These are phyloP conservation scores for Leccinum arenicola DNA, from an alignment of 768 basidiomycete genomes.

Conservation along the genomic window DNA sequence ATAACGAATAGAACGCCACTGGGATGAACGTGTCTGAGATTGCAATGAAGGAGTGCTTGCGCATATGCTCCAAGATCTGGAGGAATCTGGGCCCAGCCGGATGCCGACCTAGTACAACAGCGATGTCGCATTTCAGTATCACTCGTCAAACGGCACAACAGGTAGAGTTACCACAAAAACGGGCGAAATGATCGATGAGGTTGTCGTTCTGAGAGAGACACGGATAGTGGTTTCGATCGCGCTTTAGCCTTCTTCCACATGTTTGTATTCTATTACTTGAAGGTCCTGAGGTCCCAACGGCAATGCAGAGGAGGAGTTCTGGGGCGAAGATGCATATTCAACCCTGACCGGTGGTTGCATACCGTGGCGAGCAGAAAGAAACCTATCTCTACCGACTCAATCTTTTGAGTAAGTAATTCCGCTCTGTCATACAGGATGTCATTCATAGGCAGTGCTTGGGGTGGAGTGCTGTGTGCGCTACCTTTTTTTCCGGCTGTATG, in stretches of 20 bases:
- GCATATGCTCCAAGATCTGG: constrained; percentile 95
- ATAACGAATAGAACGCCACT: constrained; percentile 82
- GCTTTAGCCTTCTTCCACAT: background rate
- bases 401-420: no score
- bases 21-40: constrained; percentile 85
- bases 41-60: constrained; percentile 89
- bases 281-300: background rate
- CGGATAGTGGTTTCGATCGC: background rate
- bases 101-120: constrained; percentile 63
- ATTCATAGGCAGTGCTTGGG: no score
- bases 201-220: background rate
- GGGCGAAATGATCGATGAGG: background rate
- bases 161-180: background rate
- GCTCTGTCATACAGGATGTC: no score
- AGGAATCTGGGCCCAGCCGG: constrained; percentile 94
- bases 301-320: no score
- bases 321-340: no score
- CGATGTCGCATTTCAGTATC: background rate
- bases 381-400: no score
- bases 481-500: no score
- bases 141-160: background rate
- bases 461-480: no score
- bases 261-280: background rate
- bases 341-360: no score
- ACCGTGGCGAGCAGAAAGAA: no score